Evolutionary conservation across 164 flowering plant genomes (phyloP).

Genomic region (Magnolia changhungtana): DNA sequence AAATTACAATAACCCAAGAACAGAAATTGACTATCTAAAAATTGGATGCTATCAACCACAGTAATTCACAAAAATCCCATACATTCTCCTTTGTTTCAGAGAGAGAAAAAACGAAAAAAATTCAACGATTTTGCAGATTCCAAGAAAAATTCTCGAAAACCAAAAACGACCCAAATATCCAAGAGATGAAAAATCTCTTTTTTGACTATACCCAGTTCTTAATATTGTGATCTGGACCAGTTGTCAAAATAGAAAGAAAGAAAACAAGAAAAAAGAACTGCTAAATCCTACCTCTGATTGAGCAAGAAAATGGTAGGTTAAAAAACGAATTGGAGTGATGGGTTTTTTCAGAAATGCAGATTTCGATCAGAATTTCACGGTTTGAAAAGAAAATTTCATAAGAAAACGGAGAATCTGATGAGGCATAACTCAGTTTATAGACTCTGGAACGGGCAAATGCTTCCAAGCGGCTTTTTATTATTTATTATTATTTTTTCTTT

Average conservation of each 20-base stretch:
- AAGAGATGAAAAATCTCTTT: background rate
- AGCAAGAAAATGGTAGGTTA: background rate
- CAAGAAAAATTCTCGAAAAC: slow-evolving; percentile 7
- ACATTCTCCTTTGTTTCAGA: background rate
- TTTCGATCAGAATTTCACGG: background rate
- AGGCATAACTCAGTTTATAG: background rate
- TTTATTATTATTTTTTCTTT: background rate
- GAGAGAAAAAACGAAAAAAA: background rate
- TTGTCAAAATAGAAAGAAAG: background rate
- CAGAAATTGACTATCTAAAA: background rate
- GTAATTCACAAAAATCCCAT: background rate
- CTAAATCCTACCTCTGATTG: background rate
- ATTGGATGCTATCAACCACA: background rate
- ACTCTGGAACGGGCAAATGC: slow-evolving; percentile 1
- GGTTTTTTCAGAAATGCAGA: background rate
- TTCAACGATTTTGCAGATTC: slow-evolving; percentile 2
- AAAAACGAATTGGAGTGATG: background rate
- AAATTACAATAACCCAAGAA: background rate
- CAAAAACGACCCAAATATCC: slow-evolving; percentile 3
- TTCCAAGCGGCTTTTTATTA: slow-evolving; percentile 1
- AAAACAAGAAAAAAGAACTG: background rate
- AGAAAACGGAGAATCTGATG: background rate
- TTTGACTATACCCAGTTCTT: slow-evolving; percentile 4
- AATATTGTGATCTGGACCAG: slow-evolving; percentile 11
- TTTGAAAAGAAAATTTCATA: too few relatives aligned